Evolutionary conservation across 2,329 filamentous ascomycete species (phyloP), one percentile per base, ranked within the genome.

Genomic region (Xylariales sp.): DNA sequence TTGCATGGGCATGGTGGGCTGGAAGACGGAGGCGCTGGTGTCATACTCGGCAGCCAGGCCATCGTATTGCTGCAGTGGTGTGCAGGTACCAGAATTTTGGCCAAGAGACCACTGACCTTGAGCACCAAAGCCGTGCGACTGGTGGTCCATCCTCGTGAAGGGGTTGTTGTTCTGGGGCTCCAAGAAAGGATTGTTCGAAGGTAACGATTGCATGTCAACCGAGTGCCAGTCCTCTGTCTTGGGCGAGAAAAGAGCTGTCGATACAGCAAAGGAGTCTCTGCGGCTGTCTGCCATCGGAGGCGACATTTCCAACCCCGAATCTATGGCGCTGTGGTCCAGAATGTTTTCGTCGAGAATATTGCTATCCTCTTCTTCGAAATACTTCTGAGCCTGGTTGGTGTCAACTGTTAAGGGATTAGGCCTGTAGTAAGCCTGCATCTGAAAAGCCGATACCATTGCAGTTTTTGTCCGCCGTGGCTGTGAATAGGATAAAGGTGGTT

Each of bases 1-100:
- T 47, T 72, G 70, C 41, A 61, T 64, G 40, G 70, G 69, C 58
- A 79, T 66, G 29, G 71, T 60, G 40, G 69, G 53, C 36, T 72
- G 72, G 57, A 80, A 80, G 51, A 80, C 59, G 43, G 70, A 65
- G 27, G 67, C 56, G 51, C 67, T 58, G 48, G 49, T 51, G 45
- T 82, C 76, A 52, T 74, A 82, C 16, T 78, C 75, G 31, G 69
- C 56, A 27, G 74, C 64, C 23, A 80, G 61, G 33, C 80, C 75
- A 52, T 86, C 83, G 53, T 87, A 85, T 37, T 79, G 70, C 44
- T 79, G 81, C 44, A 88, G 78, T 13, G 85, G 84, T 6, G 87
- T 91, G 60, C 80, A 83, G 45, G 86, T 78, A 37, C 80, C 84
- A 18, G 85, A 85, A 51, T 69, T 70, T 35, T 73, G 74, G 50